These are phyloP conservation scores for Escovopsis sp. DNA, from an alignment of 2,329 filamentous ascomycete genomes.

Conservation along the genomic window DNA sequence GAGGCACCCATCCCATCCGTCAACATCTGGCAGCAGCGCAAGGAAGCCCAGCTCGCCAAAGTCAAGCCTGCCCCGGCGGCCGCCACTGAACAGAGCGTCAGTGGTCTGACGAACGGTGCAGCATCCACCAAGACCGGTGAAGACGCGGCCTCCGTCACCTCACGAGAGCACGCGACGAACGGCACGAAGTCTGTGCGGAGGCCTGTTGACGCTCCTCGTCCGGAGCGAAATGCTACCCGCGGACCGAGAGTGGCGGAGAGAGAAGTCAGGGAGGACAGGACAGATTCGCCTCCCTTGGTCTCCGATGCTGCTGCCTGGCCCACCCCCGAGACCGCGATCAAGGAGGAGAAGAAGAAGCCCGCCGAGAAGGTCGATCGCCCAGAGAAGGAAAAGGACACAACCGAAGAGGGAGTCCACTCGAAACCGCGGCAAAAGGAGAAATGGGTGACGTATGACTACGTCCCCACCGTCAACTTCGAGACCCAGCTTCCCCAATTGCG, in stretches of 20 bases:
- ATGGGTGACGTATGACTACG: constrained; percentile 73
- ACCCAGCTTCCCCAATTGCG: constrained; percentile 54
- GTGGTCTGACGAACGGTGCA: constrained; percentile 29
- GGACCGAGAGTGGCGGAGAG: constrained; percentile 32
- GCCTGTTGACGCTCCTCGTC: constrained; percentile 24
- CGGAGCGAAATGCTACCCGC: constrained; percentile 30
- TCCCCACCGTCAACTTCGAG: constrained; percentile 72
- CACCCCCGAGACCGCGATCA: constrained; percentile 61
- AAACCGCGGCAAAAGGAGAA: constrained; percentile 58
- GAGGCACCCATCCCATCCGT: constrained; percentile 72
- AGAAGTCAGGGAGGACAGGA: constrained; percentile 19
- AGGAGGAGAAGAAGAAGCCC: constrained; percentile 60
- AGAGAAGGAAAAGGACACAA: constrained; percentile 52
- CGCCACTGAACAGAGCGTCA: constrained; percentile 24
- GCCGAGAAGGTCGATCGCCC: constrained; percentile 42
- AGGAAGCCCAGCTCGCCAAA: constrained; percentile 47
- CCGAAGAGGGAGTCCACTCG: constrained; percentile 30
- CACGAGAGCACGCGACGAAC: constrained; percentile 16
- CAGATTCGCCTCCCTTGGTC: constrained; percentile 43
- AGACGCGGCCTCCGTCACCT: constrained; percentile 8
- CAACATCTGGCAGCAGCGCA: constrained; percentile 78
- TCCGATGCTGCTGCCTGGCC: constrained; percentile 76
- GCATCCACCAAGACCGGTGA: constrained; percentile 14
- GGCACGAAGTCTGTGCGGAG: constrained; percentile 29
- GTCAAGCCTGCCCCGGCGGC: constrained; percentile 20